Conservation (phyloP, 176 grass and related monocot species). For the Carex parvula region DNA sequence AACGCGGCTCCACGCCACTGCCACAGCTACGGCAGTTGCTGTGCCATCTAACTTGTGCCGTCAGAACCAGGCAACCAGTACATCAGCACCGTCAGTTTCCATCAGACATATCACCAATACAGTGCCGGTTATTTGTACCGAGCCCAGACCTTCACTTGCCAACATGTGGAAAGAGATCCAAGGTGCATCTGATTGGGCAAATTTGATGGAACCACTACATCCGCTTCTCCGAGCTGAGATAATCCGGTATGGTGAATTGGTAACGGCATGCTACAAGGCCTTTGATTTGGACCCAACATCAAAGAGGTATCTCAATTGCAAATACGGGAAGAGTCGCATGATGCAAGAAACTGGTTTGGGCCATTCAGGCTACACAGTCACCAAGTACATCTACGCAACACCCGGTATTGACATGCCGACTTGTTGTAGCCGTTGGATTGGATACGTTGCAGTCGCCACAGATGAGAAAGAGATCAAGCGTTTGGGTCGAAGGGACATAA, state of each 20-base stretch:
- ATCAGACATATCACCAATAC: slow-evolving; percentile 5
- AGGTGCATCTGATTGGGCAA: slow-evolving; percentile 49
- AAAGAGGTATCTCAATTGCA: slow-evolving; percentile 66
- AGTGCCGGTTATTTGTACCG: background rate
- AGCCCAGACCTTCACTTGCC: slow-evolving; percentile 21
- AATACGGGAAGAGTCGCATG: slow-evolving; percentile 64
- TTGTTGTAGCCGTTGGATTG: slow-evolving; percentile 74
- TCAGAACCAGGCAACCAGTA: slow-evolving; percentile 5
- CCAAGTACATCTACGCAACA: slow-evolving; percentile 65
- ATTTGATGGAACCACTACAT: slow-evolving; percentile 54
- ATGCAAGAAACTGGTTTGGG: slow-evolving; percentile 58
- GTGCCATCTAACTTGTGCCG: slow-evolving; percentile 7
- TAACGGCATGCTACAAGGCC: slow-evolving; percentile 60
- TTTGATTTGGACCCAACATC: slow-evolving; percentile 63
- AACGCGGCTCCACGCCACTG: background rate
- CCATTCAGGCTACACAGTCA: slow-evolving; percentile 49
- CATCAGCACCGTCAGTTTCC: slow-evolving; percentile 2
- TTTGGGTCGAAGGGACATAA: slow-evolving; percentile 54
- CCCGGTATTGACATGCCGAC: slow-evolving; percentile 42
- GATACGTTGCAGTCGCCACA: slow-evolving; percentile 50
- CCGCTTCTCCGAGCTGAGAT: slow-evolving; percentile 65
- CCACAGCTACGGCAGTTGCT: background rate
- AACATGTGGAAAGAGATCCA: slow-evolving; percentile 67
- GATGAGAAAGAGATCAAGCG: slow-evolving; percentile 22
- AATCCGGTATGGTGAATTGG: slow-evolving; percentile 76